Percentiles rank a stretch among this genome's conserved stretches.
Conservation (phyloP, 257 asterid species). For the Buddleja alternifolia region DNA sequence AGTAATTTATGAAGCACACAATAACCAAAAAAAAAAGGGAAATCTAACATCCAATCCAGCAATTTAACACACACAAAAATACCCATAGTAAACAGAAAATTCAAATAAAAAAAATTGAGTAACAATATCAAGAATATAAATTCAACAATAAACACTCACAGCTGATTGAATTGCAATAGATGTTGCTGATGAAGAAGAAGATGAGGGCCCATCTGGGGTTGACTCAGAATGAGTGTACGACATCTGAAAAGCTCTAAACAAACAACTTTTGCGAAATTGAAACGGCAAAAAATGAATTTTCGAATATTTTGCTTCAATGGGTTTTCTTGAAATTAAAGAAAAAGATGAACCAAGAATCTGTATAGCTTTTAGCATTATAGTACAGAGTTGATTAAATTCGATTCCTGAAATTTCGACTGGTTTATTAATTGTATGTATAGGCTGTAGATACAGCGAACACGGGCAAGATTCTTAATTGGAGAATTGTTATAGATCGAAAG, state of each 20-base stretch:
- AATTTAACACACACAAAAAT: neutral
- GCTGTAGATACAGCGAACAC: constrained; percentile 11
- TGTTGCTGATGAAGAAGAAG: constrained; percentile 47
- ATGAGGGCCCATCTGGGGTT: constrained; percentile 48
- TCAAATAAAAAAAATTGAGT: neutral
- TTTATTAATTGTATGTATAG: neutral
- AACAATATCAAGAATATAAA: neutral
- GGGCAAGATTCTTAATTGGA: constrained; percentile 19
- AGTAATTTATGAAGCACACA: constrained; percentile 7
- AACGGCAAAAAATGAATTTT: constrained; percentile 28
- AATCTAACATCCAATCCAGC: constrained; percentile 17
- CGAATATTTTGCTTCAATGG: constrained; percentile 35
- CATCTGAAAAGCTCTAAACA: constrained; percentile 55
- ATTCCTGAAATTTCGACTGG: constrained; percentile 22
- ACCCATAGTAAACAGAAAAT: neutral
- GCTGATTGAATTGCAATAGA: constrained; percentile 53
- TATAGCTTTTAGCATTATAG: constrained; percentile 76
- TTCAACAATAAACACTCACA: constrained; percentile 45
- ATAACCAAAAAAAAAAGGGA: constrained; percentile 10
- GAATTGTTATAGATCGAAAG: constrained; percentile 13
- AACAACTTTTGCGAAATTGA: constrained; percentile 40
- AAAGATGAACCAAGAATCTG: constrained; percentile 83
- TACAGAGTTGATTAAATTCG: neutral
- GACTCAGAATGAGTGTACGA: constrained; percentile 54
- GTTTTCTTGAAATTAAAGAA: constrained; percentile 54